Base-by-base conservation (phyloP, 2,329 filamentous ascomycete species). In the Fusarium fujikuroi region DNA sequence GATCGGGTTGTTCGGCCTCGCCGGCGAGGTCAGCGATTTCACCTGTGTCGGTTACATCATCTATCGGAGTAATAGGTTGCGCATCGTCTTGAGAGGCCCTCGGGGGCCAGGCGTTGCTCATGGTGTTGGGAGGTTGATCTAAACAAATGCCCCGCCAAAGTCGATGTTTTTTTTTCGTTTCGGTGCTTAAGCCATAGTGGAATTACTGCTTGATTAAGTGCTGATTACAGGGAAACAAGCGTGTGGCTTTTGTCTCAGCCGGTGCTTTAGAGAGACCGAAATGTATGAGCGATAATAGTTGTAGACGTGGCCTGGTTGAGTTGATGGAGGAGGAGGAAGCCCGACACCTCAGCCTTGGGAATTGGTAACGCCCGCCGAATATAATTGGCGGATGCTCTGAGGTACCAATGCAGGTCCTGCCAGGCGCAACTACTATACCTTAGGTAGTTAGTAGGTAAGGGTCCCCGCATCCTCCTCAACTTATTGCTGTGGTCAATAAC, bases 81-180 rank as follows among this genome's bases (percentile, higher is more conserved):
- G 73, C 52, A 50, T 77, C 80, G 60, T 83, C 82, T 70, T 79
- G 79, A 63, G 78, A 74, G 60, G 81, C 72, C 78, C 78, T 81
- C 59, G 83, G 80, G 66, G 83, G 70, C 84, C 84, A 85, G 72
- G 83, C 75, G 73, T 81, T 83, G 77, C 85, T 86, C 85, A 87
- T 87, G 73, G 71, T 83, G 79, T 70, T 65, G 37, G 50, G 60
- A 75, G 68, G 67, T 50, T 77, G 72, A 60, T 74, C 60, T 44
- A 69, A 72, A 69, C 52, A 72, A 74, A 61, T 74, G 72, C 75
- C 75, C 75, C 75, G 67, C 75, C 73, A 74, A 69, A 71, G 63
- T 76, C 46, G 56, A 63, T 69, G 50, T 46, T 67, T 57, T 68
- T 56, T 60, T 52, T 16, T 30, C 9, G 52, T 47, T 68, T 67